phyloP scores from a whole-genome alignment of 2,329 filamentous ascomycete species.

The Trichoderma breve region DNA sequence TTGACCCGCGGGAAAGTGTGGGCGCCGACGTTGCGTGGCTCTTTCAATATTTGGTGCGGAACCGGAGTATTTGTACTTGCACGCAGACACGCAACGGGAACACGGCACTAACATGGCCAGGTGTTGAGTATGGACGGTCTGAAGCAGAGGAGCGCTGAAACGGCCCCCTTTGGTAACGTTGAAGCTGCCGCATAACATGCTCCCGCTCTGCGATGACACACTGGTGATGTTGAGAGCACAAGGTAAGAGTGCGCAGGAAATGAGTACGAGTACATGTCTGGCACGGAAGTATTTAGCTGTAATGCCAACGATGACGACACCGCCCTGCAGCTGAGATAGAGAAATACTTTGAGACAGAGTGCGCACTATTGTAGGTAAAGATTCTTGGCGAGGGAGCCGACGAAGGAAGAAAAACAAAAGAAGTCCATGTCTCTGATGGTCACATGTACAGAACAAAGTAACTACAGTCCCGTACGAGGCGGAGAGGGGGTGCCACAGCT shows the following conservation, averaged over 20 bases:
- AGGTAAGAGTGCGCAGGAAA: not conserved
- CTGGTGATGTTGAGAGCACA: not conserved
- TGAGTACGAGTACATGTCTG: not conserved
- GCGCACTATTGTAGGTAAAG: not conserved
- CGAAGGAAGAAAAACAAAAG: not conserved
- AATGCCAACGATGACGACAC: constrained; percentile 2
- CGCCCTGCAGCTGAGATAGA: not conserved
- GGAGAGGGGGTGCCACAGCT: constrained; percentile 1
- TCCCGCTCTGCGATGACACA: not conserved
- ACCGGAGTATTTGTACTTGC: not conserved
- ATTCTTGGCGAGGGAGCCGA: constrained; percentile 1
- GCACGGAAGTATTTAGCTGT: not conserved
- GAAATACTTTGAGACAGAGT: not conserved
- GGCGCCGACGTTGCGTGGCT: not conserved
- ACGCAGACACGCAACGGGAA: not conserved
- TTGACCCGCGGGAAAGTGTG: not conserved
- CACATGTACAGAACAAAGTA: not conserved
- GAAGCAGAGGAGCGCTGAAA: not conserved
- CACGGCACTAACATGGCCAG: not conserved
- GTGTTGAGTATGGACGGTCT: not conserved
- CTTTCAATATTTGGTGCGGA: not conserved
- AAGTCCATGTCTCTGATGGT: not conserved
- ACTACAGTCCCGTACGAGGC: not conserved
- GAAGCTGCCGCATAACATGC: not conserved
- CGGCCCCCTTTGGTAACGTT: not conserved